Conservation (phyloP, 228 moss, liverwort and hornwort genomes). For the Sphagnum magellanicum region DNA sequence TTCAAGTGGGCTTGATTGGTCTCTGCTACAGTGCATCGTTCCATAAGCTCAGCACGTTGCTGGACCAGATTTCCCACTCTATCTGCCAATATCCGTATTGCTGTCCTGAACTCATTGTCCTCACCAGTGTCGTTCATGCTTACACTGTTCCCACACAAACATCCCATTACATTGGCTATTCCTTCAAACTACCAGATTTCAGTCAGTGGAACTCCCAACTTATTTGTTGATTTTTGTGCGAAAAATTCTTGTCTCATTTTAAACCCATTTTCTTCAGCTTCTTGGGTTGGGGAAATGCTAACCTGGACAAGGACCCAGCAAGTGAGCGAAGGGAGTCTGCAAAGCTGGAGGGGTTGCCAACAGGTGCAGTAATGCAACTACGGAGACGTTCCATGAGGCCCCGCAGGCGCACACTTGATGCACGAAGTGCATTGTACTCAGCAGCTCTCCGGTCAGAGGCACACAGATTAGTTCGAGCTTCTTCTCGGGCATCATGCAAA, state of each 20-base stretch:
- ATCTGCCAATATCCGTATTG: constrained; percentile 84
- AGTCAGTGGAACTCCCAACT: no score
- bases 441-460: constrained; percentile 86
- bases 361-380: constrained; percentile 71
- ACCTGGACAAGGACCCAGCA: constrained; percentile 76
- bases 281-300: not conserved
- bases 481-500: constrained; percentile 91
- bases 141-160: constrained; percentile 26
- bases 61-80: constrained; percentile 74
- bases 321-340: constrained; percentile 76
- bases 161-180: not conserved
- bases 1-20: constrained; percentile 52
- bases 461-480: constrained; percentile 82
- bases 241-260: no score
- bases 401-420: constrained; percentile 83
- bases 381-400: constrained; percentile 90
- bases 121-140: constrained; percentile 71
- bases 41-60: constrained; percentile 79
- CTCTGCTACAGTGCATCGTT: constrained; percentile 81
- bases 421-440: constrained; percentile 77
- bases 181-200: no score
- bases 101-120: constrained; percentile 78
- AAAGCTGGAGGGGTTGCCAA: constrained; percentile 54
- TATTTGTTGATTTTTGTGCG: no score
- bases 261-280: no score